phyloP scores from a whole-genome alignment of 805 yeast genomes.

The Lachancea dasiensis region DNA sequence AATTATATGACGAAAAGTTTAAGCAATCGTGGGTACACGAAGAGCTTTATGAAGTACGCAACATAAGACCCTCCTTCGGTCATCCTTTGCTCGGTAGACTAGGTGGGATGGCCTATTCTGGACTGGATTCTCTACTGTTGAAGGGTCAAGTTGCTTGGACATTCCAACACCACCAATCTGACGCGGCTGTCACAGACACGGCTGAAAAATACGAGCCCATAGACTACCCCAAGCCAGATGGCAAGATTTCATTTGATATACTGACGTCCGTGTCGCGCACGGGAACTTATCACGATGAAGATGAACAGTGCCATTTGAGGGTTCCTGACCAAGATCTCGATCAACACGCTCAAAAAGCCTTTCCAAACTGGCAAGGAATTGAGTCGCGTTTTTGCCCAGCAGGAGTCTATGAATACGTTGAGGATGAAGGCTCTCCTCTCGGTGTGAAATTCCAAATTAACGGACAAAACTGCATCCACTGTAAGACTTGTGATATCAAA shows the following conservation, averaged over 20 bases:
- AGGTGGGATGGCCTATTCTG: constrained; percentile 83
- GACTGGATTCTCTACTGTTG: constrained; percentile 71
- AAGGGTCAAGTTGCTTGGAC: constrained; percentile 88
- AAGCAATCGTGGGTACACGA: constrained; percentile 79
- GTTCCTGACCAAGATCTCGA: constrained; percentile 55
- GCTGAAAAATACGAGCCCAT: constrained; percentile 67
- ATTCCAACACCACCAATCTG: constrained; percentile 59
- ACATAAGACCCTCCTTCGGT: constrained; percentile 87
- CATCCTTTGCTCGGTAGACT: constrained; percentile 57
- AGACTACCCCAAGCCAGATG: constrained; percentile 94
- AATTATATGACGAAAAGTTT: constrained; percentile 56
- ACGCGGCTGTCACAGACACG: constrained; percentile 60
- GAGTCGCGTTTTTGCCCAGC: constrained; percentile 97
- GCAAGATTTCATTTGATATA: constrained; percentile 84
- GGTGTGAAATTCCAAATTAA: constrained; percentile 90
- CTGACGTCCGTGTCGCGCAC: constrained; percentile 94
- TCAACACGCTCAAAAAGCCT: constrained; percentile 62
- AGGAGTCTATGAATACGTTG: constrained; percentile 89
- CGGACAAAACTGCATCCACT: constrained; percentile 95
- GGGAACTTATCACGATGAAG: constrained; percentile 93
- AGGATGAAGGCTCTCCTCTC: constrained; percentile 47
- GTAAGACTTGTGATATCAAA: constrained; percentile 97
- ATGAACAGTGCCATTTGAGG: constrained; percentile 84
- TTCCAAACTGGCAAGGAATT: constrained; percentile 75
- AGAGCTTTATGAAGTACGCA: constrained; percentile 80